Evolutionary conservation across 2,329 filamentous ascomycete species (phyloP).

Genomic region (Botrytis fabae): DNA sequence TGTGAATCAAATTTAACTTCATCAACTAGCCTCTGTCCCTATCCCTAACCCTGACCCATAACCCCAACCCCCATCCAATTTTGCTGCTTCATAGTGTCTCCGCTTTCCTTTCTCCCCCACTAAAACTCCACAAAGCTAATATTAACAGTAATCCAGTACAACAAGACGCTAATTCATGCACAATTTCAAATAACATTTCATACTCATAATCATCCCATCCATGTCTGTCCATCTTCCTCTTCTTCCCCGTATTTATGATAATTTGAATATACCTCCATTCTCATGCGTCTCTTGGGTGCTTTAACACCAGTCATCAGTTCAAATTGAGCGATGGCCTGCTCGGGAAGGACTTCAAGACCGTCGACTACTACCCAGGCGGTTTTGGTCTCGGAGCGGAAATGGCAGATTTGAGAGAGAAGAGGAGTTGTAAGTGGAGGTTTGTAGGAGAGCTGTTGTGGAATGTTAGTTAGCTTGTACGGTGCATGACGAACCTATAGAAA

Average conservation of each 20-base stretch:
- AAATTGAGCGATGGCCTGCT: conserved; percentile 80
- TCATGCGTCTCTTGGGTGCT: conserved; percentile 71
- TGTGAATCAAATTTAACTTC: too few species aligned
- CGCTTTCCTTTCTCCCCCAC: neutral
- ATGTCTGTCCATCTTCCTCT: neutral
- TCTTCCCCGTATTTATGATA: conserved; percentile 35
- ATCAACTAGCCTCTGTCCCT: neutral
- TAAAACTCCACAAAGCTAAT: neutral
- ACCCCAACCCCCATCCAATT: neutral
- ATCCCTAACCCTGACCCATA: neutral
- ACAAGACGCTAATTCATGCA: neutral
- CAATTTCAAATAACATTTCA: neutral
- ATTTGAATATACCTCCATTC: conserved; percentile 42
- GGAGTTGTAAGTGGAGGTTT: conserved; percentile 68
- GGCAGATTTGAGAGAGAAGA: conserved; percentile 62
- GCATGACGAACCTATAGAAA: neutral
- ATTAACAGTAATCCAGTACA: neutral
- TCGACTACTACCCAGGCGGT: conserved; percentile 74
- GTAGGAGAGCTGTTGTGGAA: conserved; percentile 56
- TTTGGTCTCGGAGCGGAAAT: conserved; percentile 49
- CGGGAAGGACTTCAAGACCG: conserved; percentile 72
- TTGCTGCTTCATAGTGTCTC: neutral
- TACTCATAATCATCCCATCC: neutral
- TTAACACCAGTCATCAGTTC: conserved; percentile 76
- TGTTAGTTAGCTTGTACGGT: conserved; percentile 1